Percentiles rank a stretch among this genome's conserved stretches.
phyloP scores from a whole-genome alignment of 768 basidiomycete genomes.

The Trametes maxima region DNA sequence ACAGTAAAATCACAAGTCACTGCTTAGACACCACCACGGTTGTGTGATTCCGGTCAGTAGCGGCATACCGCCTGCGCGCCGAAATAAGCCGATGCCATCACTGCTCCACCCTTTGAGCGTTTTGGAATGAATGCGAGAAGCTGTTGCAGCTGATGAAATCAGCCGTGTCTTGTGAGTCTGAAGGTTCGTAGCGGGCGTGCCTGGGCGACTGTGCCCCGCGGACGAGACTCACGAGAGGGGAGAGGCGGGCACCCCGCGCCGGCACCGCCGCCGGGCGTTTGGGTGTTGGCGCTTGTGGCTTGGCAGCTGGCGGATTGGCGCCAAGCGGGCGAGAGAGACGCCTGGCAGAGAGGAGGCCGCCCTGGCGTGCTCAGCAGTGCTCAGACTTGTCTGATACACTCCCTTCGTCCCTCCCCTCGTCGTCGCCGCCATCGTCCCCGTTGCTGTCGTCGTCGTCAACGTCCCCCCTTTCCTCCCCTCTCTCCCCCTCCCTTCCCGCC shows the following conservation, averaged over 20 bases:
- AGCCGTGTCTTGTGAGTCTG: not conserved
- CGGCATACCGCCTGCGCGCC: no score
- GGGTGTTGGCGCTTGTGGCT: not conserved
- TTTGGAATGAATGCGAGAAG: slow-evolving; percentile 1
- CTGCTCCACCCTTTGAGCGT: not conserved
- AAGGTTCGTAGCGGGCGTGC: not conserved
- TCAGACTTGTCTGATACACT: not conserved
- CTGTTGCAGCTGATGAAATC: not conserved
- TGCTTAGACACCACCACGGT: no score
- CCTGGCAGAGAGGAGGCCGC: not conserved
- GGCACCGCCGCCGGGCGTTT: not conserved
- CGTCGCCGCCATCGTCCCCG: not conserved
- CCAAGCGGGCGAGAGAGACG: not conserved
- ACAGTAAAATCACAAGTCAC: no score
- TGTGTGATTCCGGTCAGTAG: no score
- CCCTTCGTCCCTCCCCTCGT: not conserved
- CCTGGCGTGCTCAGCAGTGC: not conserved
- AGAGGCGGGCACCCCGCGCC: not conserved
- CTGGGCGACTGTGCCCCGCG: not conserved
- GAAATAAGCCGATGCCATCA: not conserved
- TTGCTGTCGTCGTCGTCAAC: slow-evolving; percentile 4
- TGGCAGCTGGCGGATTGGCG: slow-evolving; percentile 1
- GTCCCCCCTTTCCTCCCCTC: not conserved
- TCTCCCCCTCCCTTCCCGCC: not conserved
- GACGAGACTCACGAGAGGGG: not conserved